Conservation (phyloP, 2,329 filamentous ascomycete genomes). For the Aureobasidium subglaciale region DNA sequence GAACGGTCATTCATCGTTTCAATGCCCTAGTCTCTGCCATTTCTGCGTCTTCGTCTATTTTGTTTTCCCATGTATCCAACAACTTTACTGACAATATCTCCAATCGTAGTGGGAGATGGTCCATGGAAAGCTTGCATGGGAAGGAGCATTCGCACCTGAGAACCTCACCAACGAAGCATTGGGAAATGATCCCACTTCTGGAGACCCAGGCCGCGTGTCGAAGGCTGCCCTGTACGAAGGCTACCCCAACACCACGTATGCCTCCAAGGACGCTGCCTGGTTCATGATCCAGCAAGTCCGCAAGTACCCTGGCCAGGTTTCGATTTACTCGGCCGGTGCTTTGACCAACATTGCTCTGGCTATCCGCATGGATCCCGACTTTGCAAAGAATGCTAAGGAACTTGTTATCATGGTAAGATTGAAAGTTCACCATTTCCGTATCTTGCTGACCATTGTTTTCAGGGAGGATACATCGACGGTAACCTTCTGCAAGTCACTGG, state of each 20-base stretch:
- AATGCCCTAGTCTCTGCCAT: too few relatives aligned
- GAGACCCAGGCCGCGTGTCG: slow-evolving; percentile 37
- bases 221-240: slow-evolving; percentile 39
- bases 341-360: slow-evolving; percentile 46
- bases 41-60: too few relatives aligned
- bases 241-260: slow-evolving; percentile 39
- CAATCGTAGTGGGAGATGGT: slow-evolving; percentile 33
- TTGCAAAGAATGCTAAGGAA: slow-evolving; percentile 41
- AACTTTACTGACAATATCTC: not conserved
- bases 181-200: slow-evolving; percentile 41
- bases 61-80: not conserved
- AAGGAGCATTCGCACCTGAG: slow-evolving; percentile 39
- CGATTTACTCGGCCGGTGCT: slow-evolving; percentile 40
- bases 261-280: slow-evolving; percentile 34
- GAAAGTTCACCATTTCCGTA: too few relatives aligned
- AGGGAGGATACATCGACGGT: slow-evolving; percentile 42
- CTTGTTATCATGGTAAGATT: slow-evolving; percentile 38
- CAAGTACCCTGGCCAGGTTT: slow-evolving; percentile 45
- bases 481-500: slow-evolving; percentile 27
- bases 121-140: slow-evolving; percentile 39
- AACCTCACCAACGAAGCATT: slow-evolving; percentile 37
- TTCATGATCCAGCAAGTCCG: slow-evolving; percentile 42
- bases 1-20: too few relatives aligned
- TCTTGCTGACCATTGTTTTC: not conserved
- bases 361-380: slow-evolving; percentile 39